Evolutionary conservation across 495 filamentous ascomycete genomes (phyloP), one percentile per base, ranked within the genome.

Genomic region (Xylaria flabelliformis): DNA sequence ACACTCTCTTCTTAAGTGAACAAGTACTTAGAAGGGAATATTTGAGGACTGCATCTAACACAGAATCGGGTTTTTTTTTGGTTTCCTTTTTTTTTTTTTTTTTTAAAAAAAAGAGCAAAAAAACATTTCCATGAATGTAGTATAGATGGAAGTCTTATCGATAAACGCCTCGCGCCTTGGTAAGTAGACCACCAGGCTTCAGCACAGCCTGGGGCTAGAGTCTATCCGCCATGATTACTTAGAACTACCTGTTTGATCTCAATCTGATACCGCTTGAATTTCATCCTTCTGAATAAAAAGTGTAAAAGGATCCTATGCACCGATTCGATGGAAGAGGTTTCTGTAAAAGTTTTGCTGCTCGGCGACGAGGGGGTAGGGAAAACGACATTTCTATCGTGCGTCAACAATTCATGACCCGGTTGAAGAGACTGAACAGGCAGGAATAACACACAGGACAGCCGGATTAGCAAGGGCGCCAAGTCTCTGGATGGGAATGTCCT

Each of bases 351-450:
- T 64, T 85, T 97, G 19, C 84, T 97, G 0, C 83, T 97, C 6
- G 94, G 94, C 70, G 94, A 97, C 77, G 80, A 89, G 59, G 88
- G 87, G 75, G 92, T 93, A 75, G 94, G 94, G 39, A 97, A 97
- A 80, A 91, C 93, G 13, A 95, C 91, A 17, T 96, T 97, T 77
- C 80, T 97, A 77, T 94, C 93, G 94, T 97, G 82, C 81, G 93
- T 90, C 70, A 3, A 66, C 12, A 46, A 46, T 21, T 59, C 24
- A 61, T 62, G 15, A 5, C 42, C 39, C 17, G 1, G 21, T 10
- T 41, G 19, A 36, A 61, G 7, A 17, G n/a, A 51, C 2, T 1
- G 48, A 13, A 8, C 29, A 63, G 7, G 19, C 29, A 63, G 7
- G 19, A 64, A 46, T 71, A 64, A 71, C 69, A 71, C 29, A 24